A percentile compares a stretch with the other conserved stretches of the same genome.
These are phyloP conservation scores for Beauveria australis DNA, from an alignment of 2,329 filamentous ascomycete genomes.

Conservation along the genomic window DNA sequence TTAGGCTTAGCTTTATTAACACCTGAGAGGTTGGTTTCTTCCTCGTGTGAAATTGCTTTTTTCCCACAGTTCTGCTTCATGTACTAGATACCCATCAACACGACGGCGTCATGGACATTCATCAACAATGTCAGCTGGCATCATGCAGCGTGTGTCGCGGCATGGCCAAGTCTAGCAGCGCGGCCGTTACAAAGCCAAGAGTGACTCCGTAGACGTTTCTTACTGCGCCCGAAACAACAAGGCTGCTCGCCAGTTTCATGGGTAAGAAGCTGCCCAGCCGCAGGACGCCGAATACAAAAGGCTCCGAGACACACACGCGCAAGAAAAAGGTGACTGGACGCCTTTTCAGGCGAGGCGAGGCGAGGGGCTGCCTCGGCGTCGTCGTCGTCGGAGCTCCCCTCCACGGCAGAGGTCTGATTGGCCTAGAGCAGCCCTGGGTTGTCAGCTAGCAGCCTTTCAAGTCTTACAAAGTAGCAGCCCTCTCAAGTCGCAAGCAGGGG, in stretches of 20 bases:
- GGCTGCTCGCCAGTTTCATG: not conserved
- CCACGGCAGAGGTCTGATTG: constrained; percentile 3
- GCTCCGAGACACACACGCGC: not conserved
- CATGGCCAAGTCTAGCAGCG: too few relatives aligned
- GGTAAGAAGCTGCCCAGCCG: not conserved
- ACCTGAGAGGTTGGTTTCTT: not conserved
- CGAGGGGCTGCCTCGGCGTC: not conserved
- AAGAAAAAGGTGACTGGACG: not conserved
- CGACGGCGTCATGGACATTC: too few relatives aligned
- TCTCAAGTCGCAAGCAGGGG: too few relatives aligned
- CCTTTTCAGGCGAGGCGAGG: not conserved
- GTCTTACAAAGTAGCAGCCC: not conserved
- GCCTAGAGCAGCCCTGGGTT: not conserved
- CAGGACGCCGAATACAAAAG: not conserved
- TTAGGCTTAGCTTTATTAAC: not conserved
- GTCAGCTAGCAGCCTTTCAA: too few relatives aligned
- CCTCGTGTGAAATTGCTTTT: not conserved
- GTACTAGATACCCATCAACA: too few relatives aligned
- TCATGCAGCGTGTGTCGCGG: too few relatives aligned
- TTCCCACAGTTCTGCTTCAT: not conserved
- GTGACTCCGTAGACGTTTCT: too few relatives aligned
- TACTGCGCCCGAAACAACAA: not conserved
- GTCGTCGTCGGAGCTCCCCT: not conserved
- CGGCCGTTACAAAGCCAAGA: too few relatives aligned
- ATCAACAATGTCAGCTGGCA: too few relatives aligned